Percentiles rank a stretch among this genome's conserved stretches.
These are phyloP conservation scores for Harringtonia lauricola DNA, from an alignment of 2,329 filamentous ascomycete genomes.

Conservation along the genomic window DNA sequence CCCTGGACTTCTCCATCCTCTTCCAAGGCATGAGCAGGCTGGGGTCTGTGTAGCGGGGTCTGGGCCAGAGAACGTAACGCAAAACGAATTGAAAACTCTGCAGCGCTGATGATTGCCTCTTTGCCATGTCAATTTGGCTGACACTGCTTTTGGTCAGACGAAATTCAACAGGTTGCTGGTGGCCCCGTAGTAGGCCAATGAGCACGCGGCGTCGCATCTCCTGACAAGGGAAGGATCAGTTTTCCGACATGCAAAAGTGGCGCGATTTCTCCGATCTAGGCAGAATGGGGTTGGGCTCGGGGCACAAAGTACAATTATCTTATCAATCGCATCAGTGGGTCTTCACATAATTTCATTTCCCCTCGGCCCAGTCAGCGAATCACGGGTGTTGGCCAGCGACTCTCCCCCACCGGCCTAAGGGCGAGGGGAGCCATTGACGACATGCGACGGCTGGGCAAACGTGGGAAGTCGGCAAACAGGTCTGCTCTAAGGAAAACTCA, in stretches of 20 bases:
- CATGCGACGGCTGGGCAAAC: too few relatives aligned
- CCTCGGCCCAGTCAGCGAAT: slow-evolving; percentile 8
- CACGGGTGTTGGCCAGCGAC: background rate
- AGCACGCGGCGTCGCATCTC: background rate
- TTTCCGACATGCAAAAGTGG: slow-evolving; percentile 7
- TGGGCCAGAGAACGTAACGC: too few relatives aligned
- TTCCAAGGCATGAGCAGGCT: background rate
- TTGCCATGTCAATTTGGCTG: slow-evolving; percentile 8
- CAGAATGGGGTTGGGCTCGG: background rate
- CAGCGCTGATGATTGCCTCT: background rate
- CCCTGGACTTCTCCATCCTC: background rate
- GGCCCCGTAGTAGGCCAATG: slow-evolving; percentile 5
- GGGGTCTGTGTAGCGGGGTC: background rate
- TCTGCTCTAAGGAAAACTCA: too few relatives aligned
- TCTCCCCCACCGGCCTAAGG: background rate
- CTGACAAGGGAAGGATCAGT: background rate
- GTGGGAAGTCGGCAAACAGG: too few relatives aligned
- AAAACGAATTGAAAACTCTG: slow-evolving; percentile 4
- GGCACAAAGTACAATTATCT: slow-evolving; percentile 13
- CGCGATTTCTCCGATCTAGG: slow-evolving; percentile 6
- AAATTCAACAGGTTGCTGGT: slow-evolving; percentile 2
- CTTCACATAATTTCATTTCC: background rate
- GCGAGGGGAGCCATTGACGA: too few relatives aligned
- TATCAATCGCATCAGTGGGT: slow-evolving; percentile 17
- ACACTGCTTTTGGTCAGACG: slow-evolving; percentile 10